Evolutionary conservation across 345 rosid genomes (phyloP).

Genomic region (Hibiscus syriacus): DNA sequence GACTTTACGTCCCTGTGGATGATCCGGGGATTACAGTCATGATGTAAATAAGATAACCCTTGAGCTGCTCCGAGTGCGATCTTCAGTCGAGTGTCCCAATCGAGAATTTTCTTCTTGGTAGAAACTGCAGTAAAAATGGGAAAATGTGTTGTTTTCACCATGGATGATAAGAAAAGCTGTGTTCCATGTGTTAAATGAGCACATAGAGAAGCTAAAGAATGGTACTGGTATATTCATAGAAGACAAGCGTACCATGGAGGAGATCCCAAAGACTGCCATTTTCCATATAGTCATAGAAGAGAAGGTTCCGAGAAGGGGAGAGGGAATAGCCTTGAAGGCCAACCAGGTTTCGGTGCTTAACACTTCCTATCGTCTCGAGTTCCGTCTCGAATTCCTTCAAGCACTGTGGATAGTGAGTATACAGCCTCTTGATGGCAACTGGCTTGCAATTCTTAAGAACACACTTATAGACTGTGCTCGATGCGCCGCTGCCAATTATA

Average conservation of each 20-base stretch:
- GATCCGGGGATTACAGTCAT: conserved; percentile 91
- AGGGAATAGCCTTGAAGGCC: conserved; percentile 86
- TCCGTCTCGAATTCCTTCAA: conserved; percentile 90
- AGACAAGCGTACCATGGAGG: conserved; percentile 60
- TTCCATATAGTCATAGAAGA: conserved; percentile 95
- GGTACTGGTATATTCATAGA: background rate
- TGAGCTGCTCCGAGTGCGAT: too few species aligned
- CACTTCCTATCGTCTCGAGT: conserved; percentile 79
- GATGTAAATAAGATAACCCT: conserved; percentile 39
- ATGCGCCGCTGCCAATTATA: conserved; percentile 81
- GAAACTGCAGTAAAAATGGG: too few species aligned
- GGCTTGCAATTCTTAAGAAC: conserved; percentile 93
- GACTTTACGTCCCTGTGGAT: conserved; percentile 95
- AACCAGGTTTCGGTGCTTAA: conserved; percentile 90
- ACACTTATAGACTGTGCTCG: conserved; percentile 90
- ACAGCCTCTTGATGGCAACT: conserved; percentile 85
- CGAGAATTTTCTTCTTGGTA: too few species aligned
- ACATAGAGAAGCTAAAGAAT: too few species aligned
- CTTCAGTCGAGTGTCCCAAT: conserved; percentile 24
- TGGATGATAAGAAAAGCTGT: too few species aligned
- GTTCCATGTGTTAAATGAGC: background rate
- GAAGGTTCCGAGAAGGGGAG: conserved; percentile 74
- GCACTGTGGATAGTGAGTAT: conserved; percentile 73
- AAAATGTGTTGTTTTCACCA: too few species aligned
- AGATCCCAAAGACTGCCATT: conserved; percentile 98